Evolutionary conservation across 495 filamentous ascomycete genomes (phyloP), one percentile per base, ranked within the genome.

Genomic region (Hypoxylon subgilvum): DNA sequence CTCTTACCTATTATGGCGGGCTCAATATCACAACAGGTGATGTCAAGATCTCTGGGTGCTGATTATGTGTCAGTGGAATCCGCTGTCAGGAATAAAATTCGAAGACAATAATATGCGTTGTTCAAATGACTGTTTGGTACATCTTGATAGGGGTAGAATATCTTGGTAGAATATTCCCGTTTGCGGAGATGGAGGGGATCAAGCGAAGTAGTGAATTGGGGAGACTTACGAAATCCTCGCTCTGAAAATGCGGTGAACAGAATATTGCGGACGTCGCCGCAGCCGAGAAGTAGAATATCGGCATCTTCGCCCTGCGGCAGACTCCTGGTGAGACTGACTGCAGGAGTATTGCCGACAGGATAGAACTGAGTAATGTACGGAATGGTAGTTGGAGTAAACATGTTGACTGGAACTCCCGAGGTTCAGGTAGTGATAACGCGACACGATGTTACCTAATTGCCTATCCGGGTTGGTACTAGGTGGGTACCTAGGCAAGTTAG

Each of bases 251-350:
- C n/a, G 1, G 71, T 73, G 43, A 70, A 73, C 1, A 72, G 43
- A 22, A 72, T 70, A 32, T 65, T 72, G 4, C 65, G 57, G 28
- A 69, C 47, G 44, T 72, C 69, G 22, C 69, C 69, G 22, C 67
- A 72, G 7, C 65, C 69, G 1, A 73, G 63, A n/a, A 72, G 69
- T 21, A 73, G 58, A 6, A 73, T 66, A 39, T 67, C 58, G 12
- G 63, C 68, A 9, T 52, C 51, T 30, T 22, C 40, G 6, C 52
- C 63, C 1, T 67, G 69, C 6, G 71, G 67, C 12, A 73, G 42
- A 1, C 55, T 39, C 30, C 68, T 60, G 1, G 69, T 70, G 6
- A 70, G 52, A 13, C 55, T 68, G 4, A 67, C 51, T 0, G 71
- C 65, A 18, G 65, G 69, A 10, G 67, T 70, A 28, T 67, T 69